Evolutionary conservation across 1,139 yeast genomes (phyloP).

Genomic region (Geotrichum citri-aurantii): DNA sequence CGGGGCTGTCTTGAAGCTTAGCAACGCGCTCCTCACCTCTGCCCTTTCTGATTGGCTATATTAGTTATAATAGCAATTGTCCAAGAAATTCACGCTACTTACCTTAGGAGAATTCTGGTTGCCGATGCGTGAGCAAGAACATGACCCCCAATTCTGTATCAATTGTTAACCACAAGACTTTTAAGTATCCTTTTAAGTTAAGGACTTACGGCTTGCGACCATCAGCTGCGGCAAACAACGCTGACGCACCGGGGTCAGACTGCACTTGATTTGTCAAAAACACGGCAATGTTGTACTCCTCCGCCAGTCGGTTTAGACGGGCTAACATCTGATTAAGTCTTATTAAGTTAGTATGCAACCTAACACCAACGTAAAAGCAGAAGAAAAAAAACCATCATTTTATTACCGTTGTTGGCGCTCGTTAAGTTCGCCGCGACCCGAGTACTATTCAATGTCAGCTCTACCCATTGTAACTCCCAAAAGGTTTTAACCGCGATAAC

Average conservation of each 20-base stretch:
- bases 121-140: conserved; percentile 62
- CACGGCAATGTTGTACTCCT: conserved; percentile 55
- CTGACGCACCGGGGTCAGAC: conserved; percentile 64
- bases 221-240: conserved; percentile 58
- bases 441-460: conserved; percentile 28
- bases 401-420: conserved; percentile 51
- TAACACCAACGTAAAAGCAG: too few relatives aligned
- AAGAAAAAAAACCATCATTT: neutral
- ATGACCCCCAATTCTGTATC: conserved; percentile 50
- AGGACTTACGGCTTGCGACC: conserved; percentile 51
- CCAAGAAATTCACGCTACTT: conserved; percentile 6
- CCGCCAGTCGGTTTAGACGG: conserved; percentile 48
- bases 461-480: neutral
- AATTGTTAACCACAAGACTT: neutral
- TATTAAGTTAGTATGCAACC: neutral
- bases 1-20: conserved; percentile 55
- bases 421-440: conserved; percentile 56
- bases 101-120: conserved; percentile 47
- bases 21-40: conserved; percentile 63
- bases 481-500: neutral
- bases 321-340: conserved; percentile 51
- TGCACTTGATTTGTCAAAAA: conserved; percentile 60
- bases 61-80: neutral
- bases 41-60: conserved; percentile 43
- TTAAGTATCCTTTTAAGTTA: neutral